Conservation (phyloP, 2,329 filamentous ascomycete species). For the Epichloe sp. region DNA sequence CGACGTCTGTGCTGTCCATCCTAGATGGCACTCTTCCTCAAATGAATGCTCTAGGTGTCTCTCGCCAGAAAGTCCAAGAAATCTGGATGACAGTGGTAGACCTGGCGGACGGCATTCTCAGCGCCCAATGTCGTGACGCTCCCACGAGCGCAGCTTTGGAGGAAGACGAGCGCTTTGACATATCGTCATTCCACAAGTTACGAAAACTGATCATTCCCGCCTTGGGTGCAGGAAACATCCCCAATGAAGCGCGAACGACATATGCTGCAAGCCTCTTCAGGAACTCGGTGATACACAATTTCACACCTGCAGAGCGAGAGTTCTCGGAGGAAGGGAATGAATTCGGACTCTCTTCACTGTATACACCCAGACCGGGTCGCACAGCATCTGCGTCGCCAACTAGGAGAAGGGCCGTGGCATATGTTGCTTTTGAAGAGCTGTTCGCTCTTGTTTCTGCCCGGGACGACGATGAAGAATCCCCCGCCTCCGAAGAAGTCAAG, state of each 20-base stretch:
- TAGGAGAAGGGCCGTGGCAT: constrained; percentile 58
- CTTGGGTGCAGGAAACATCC: constrained; percentile 52
- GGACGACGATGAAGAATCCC: constrained; percentile 7
- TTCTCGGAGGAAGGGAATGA: constrained; percentile 34
- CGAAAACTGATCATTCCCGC: constrained; percentile 60
- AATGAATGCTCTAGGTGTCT: constrained; percentile 35
- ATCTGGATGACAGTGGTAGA: constrained; percentile 61
- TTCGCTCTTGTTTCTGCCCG: constrained; percentile 49
- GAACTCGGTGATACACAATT: constrained; percentile 66
- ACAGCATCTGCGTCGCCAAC: constrained; percentile 57
- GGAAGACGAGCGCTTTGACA: constrained; percentile 71
- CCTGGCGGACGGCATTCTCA: constrained; percentile 56
- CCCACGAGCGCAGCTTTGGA: constrained; percentile 34
- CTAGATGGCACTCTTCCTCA: constrained; percentile 52
- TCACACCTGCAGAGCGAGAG: constrained; percentile 39
- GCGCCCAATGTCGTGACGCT: constrained; percentile 43
- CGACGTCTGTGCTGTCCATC: constrained; percentile 54
- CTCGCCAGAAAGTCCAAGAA: constrained; percentile 31
- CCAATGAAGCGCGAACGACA: constrained; percentile 50
- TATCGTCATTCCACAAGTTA: constrained; percentile 56
- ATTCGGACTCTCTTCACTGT: constrained; percentile 45
- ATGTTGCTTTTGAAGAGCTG: constrained; percentile 69
- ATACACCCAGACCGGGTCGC: constrained; percentile 53
- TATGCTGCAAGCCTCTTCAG: constrained; percentile 70
- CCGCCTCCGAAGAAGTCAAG: neutral